Conservation (phyloP, 176 grass and related monocot genomes). For the Rhipidocladum racemiflorum region DNA sequence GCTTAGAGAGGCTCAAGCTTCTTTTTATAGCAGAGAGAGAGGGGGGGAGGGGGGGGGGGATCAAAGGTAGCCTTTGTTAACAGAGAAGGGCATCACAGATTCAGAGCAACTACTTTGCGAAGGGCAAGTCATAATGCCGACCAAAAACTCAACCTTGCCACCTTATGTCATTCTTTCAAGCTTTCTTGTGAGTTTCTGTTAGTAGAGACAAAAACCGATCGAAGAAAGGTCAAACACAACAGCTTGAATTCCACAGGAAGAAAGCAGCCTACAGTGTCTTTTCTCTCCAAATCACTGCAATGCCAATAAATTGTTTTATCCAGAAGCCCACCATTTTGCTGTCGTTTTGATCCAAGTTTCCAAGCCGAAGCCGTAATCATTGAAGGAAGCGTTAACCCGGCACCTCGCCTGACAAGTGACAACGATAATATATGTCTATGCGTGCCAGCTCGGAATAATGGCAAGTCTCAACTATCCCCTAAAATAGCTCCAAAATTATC, state of each 20-base stretch:
- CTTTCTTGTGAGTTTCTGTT: neutral
- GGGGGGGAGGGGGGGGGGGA: neutral
- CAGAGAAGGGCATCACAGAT: too few relatives aligned
- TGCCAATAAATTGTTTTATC: neutral
- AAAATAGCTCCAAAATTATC: neutral
- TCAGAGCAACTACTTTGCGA: neutral
- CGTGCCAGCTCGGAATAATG: neutral
- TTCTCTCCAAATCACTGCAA: neutral
- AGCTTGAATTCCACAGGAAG: neutral
- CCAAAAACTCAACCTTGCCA: neutral
- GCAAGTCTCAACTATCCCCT: neutral
- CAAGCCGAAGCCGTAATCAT: conserved; percentile 14
- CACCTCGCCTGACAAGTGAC: neutral
- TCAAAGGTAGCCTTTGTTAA: neutral
- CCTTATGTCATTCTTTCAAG: neutral
- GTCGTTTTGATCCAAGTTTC: conserved; percentile 10
- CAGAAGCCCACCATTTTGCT: neutral
- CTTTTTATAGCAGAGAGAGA: too few relatives aligned
- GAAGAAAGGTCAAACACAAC: conserved; percentile 5
- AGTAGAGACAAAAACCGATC: neutral
- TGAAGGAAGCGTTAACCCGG: conserved; percentile 24
- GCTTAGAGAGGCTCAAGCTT: neutral
- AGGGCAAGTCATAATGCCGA: neutral
- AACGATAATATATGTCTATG: neutral
- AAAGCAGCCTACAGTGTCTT: neutral